Evolutionary conservation across 2,329 filamentous ascomycete genomes (phyloP).

Genomic region (Sclerotinia nivalis): DNA sequence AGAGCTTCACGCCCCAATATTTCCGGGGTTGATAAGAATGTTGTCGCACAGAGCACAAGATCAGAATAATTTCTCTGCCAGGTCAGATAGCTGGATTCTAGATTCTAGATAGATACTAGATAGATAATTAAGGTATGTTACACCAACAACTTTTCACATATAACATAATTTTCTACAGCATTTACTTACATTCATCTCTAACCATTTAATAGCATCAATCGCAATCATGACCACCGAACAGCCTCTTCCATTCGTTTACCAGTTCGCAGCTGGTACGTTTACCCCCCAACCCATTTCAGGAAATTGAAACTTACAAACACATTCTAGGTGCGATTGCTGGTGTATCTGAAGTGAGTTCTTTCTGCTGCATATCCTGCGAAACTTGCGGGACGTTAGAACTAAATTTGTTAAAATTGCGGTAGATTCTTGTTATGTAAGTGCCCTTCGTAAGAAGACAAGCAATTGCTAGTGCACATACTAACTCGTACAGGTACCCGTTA

Average conservation of each 20-base stretch:
- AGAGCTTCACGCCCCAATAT: conserved; percentile 9
- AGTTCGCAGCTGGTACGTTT: conserved; percentile 81
- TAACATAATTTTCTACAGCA: neutral
- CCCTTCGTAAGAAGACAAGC: conserved; percentile 22
- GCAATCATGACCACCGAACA: conserved; percentile 65
- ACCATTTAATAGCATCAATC: conserved; percentile 20
- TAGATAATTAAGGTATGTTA: conserved; percentile 8
- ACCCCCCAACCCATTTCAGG: conserved; percentile 29
- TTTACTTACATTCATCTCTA: neutral
- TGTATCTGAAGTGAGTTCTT: conserved; percentile 81
- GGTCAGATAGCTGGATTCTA: neutral
- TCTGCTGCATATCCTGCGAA: neutral
- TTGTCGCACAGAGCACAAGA: conserved; percentile 6
- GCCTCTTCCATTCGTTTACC: conserved; percentile 89
- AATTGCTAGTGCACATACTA: conserved; percentile 20
- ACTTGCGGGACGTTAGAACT: conserved; percentile 21
- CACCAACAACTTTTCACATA: neutral
- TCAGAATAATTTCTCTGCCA: conserved; percentile 11
- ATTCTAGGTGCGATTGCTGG: conserved; percentile 81
- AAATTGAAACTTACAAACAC: conserved; percentile 37
- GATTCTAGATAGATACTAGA: neutral
- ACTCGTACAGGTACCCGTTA: conserved; percentile 79
- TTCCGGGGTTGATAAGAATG: conserved; percentile 9
- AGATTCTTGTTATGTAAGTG: conserved; percentile 85
- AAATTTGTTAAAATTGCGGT: conserved; percentile 36